Evolutionary conservation across 2,329 filamentous ascomycete genomes (phyloP), one percentile per base, ranked within the genome.

Genomic region (Aureobasidium namibiae): DNA sequence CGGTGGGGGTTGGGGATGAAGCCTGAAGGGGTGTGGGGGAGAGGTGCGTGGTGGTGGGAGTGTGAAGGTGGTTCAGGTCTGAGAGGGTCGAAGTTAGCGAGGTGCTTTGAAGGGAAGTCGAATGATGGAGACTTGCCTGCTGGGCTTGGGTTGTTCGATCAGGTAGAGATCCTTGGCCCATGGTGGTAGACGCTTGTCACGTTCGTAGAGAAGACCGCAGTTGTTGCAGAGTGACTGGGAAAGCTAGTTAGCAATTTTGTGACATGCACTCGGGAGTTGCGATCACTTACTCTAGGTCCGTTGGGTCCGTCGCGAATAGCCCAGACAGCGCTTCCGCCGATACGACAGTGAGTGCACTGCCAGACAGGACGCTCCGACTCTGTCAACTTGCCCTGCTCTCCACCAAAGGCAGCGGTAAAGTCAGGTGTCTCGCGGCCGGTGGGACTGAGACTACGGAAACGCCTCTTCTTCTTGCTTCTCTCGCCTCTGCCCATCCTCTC

Each of bases 271-370:
- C 13, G 52, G 57, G 31, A 8, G 60, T 42, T 2, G 34, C 53
- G 65, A 7, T 38, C 34, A 75, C 88, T 81, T 77, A 94, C 90
- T 74, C 89, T 87, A 63, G 89, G 82, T 58, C 92, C 92, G 58
- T 83, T 79, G 14, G 94, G 94, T 24, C 94, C 94, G 74, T 97
- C 92, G 67, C 94, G 81, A 3, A 97, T 92, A 50, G 90, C 92
- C 94, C 94, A 99, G 9, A 96, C 90, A 29, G 90, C 88, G 50
- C 87, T 87, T 16, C 92, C 94, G 85, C 89, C 92, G 34, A 96
- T 85, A 61, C 81, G 81, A 72, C 94, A 99, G 73, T 97, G 92
- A 45, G 79, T 79, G 74, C 94, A 99, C 63, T 90, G 83, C 94
- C 94, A 99, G 44, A 81, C 85, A 63, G 83, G 79, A 65, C 92